These are phyloP conservation scores for Solanum clarkiae DNA, from an alignment of 257 asterid genomes.

Conservation along the genomic window DNA sequence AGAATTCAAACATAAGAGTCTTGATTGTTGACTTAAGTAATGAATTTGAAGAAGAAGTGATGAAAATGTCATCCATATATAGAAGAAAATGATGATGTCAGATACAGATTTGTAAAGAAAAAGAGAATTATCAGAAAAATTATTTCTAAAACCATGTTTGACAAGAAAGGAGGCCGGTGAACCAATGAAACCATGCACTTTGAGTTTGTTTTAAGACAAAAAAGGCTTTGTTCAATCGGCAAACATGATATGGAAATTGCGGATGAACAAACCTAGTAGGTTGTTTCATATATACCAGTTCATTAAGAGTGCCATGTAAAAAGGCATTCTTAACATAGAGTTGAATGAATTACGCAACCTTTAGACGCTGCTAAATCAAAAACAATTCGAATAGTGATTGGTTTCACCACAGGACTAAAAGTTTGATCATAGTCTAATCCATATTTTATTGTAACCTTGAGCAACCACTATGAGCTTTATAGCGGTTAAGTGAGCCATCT, in stretches of 20 bases:
- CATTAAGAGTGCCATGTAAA: background rate
- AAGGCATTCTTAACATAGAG: background rate
- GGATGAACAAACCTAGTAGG: no score
- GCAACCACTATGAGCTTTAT: background rate
- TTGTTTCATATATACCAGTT: background rate
- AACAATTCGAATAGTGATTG: background rate
- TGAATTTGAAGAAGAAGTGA: background rate
- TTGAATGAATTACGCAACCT: background rate
- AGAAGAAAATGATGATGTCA: background rate
- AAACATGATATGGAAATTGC: no score
- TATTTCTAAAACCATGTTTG: background rate
- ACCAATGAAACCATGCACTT: background rate
- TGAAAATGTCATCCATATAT: background rate
- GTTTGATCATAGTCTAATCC: background rate
- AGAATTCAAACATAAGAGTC: background rate
- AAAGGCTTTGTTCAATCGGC: background rate
- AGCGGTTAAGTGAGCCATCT: background rate
- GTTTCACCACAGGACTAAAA: background rate
- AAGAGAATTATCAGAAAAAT: background rate
- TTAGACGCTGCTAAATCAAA: no score
- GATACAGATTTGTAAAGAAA: background rate
- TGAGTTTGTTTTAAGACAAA: no score
- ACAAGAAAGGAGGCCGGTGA: background rate
- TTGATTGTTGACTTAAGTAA: background rate
- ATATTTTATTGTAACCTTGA: background rate